A percentile compares a stretch with the other conserved stretches of the same genome.
Evolutionary conservation across 2,329 filamentous ascomycete genomes (phyloP).

Genomic region (Trichoderma hamatum): DNA sequence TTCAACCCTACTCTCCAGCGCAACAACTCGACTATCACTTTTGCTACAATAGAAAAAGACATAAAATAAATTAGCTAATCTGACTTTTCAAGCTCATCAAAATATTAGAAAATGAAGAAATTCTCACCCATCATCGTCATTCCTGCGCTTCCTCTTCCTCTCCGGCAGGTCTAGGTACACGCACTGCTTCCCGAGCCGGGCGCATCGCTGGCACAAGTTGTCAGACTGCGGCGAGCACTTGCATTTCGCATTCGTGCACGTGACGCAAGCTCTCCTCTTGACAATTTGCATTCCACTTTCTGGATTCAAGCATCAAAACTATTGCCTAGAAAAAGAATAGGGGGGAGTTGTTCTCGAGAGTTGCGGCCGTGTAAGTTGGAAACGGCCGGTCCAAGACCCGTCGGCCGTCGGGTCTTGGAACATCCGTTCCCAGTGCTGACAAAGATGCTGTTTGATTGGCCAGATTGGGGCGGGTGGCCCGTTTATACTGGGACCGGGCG

Average conservation of each 20-base stretch:
- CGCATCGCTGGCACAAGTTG: slow-evolving; percentile 23
- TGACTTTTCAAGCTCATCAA: background rate
- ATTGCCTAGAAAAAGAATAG: background rate
- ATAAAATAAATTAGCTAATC: background rate
- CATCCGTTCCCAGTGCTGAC: slow-evolving; percentile 16
- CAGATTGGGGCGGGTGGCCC: too few species aligned
- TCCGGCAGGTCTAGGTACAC: slow-evolving; percentile 25
- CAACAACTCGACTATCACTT: slow-evolving; percentile 16
- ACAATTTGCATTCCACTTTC: background rate
- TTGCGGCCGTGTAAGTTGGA: background rate
- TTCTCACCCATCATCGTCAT: slow-evolving; percentile 7
- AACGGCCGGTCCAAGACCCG: slow-evolving; percentile 20
- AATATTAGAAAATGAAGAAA: background rate
- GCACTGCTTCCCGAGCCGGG: slow-evolving; percentile 25
- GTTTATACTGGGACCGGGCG: background rate
- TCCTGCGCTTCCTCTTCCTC: slow-evolving; percentile 15
- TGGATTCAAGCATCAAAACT: background rate
- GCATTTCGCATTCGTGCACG: slow-evolving; percentile 25
- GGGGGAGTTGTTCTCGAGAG: background rate
- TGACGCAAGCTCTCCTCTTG: slow-evolving; percentile 27
- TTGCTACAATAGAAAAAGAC: background rate
- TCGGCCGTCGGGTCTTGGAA: background rate
- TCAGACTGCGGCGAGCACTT: slow-evolving; percentile 21
- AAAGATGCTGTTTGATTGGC: slow-evolving; percentile 1
- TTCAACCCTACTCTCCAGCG: slow-evolving; percentile 13